Percentiles rank a stretch among this genome's conserved stretches.
phyloP scores from a whole-genome alignment of 2,329 filamentous ascomycete genomes.

The Penicillium freii region DNA sequence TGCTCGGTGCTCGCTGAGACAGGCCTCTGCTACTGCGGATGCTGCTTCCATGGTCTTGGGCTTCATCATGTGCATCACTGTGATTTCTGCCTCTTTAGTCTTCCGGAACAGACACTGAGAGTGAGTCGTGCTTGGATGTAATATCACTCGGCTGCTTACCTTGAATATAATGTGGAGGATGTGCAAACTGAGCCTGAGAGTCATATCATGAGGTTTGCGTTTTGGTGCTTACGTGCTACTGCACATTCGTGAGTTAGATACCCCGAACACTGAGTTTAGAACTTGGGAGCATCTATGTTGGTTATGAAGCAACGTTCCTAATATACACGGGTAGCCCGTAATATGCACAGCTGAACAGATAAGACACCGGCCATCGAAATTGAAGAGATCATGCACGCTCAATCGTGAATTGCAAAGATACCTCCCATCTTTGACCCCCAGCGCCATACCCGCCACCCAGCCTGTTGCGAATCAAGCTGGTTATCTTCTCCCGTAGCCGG shows the following conservation, averaged over 20 bases:
- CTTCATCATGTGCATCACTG: too few species aligned
- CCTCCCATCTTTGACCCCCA: constrained; percentile 83
- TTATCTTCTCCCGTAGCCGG: constrained; percentile 72
- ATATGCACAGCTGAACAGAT: not conserved
- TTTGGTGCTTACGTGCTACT: not conserved
- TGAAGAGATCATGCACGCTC: constrained; percentile 43
- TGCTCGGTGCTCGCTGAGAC: too few species aligned
- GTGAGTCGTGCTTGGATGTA: too few species aligned
- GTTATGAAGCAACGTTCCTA: not conserved
- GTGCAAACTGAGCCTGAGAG: not conserved
- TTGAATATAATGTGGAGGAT: not conserved
- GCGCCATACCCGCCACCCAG: constrained; percentile 84
- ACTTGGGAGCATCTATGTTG: not conserved
- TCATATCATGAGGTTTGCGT: not conserved
- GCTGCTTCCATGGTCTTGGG: too few species aligned
- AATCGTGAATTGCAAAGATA: constrained; percentile 74
- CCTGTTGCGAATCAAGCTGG: constrained; percentile 76
- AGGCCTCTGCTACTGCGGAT: too few species aligned
- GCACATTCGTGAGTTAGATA: not conserved
- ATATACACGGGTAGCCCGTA: constrained; percentile 7
- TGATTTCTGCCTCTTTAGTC: too few species aligned
- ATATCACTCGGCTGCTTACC: not conserved
- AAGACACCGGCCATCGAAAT: not conserved
- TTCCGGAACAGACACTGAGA: too few species aligned
- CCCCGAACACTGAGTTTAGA: not conserved